phyloP scores from a whole-genome alignment of 75 land plant genomes.

The Chamaecyparis obtusa region DNA sequence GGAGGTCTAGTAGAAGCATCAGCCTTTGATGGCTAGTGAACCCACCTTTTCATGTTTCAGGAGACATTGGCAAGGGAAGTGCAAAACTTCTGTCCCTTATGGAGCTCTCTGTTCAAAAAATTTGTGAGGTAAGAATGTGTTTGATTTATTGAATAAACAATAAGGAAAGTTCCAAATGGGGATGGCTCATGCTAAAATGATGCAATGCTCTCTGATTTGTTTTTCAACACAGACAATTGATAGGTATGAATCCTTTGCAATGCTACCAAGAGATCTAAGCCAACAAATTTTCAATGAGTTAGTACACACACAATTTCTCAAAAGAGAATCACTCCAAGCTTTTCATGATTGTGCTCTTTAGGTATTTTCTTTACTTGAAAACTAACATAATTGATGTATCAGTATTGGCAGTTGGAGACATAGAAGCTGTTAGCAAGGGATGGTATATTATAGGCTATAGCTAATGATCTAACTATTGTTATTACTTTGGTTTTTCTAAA shows the following conservation, averaged over 20 bases:
- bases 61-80: slow-evolving; percentile 14
- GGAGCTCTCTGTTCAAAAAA: slow-evolving; percentile 57
- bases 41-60: slow-evolving; percentile 26
- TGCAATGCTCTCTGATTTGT: neutral
- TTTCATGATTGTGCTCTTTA: slow-evolving; percentile 88
- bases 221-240: slow-evolving; percentile 50
- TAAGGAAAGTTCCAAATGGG: neutral
- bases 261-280: slow-evolving; percentile 86
- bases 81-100: slow-evolving; percentile 63
- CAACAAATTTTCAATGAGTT: slow-evolving; percentile 92
- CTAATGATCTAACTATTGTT: neutral
- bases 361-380: slow-evolving; percentile 34
- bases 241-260: slow-evolving; percentile 47
- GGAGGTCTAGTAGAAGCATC: slow-evolving; percentile 57
- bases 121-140: slow-evolving; percentile 52
- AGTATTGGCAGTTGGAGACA: neutral
- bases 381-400: neutral
- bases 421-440: neutral
- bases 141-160: slow-evolving; percentile 9
- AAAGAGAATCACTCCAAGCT: slow-evolving; percentile 42
- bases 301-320: slow-evolving; percentile 54
- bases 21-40: slow-evolving; percentile 77
- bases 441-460: neutral
- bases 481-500: slow-evolving; percentile 9
- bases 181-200: slow-evolving; percentile 1